Evolutionary conservation across 2,329 filamentous ascomycete species (phyloP).

Genomic region (Cladobotryum mycophilum): DNA sequence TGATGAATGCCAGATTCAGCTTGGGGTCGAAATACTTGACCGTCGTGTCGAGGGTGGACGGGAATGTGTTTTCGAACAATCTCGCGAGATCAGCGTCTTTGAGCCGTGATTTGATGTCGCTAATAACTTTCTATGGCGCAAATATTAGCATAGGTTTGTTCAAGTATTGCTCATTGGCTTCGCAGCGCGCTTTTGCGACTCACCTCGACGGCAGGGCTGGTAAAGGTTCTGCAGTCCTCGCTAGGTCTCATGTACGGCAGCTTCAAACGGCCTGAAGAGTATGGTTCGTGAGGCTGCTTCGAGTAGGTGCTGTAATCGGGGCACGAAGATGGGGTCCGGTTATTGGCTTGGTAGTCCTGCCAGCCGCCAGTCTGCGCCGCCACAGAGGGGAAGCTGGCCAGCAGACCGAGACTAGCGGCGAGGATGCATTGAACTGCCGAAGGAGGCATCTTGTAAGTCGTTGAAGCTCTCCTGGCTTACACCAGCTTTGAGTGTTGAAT

Average conservation of each 20-base stretch:
- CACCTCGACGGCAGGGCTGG: constrained; percentile 22
- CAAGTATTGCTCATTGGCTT: no score
- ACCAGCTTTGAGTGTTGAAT: no score
- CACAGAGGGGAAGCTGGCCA: constrained; percentile 6
- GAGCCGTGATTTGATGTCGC: constrained; percentile 33
- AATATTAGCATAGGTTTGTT: background rate
- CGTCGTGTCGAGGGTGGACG: constrained; percentile 77
- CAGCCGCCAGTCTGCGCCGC: constrained; percentile 2
- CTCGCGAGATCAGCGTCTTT: constrained; percentile 61
- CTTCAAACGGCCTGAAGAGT: constrained; percentile 15
- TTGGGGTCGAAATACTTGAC: constrained; percentile 67
- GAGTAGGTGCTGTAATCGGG: constrained; percentile 20
- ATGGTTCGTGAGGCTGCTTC: constrained; percentile 17
- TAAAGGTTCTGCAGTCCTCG: constrained; percentile 22
- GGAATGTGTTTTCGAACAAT: constrained; percentile 77
- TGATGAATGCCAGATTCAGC: constrained; percentile 66
- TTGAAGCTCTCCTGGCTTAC: background rate
- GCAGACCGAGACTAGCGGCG: constrained; percentile 2
- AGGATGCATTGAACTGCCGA: constrained; percentile 3
- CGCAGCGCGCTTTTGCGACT: background rate
- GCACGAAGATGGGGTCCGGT: constrained; percentile 17
- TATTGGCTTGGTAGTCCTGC: constrained; percentile 8
- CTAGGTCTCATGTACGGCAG: constrained; percentile 23
- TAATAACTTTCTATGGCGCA: constrained; percentile 19
- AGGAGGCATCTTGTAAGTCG: constrained; percentile 1